Base-by-base conservation (phyloP, 805 yeast species). In the Metschnikowia sp. region DNA sequence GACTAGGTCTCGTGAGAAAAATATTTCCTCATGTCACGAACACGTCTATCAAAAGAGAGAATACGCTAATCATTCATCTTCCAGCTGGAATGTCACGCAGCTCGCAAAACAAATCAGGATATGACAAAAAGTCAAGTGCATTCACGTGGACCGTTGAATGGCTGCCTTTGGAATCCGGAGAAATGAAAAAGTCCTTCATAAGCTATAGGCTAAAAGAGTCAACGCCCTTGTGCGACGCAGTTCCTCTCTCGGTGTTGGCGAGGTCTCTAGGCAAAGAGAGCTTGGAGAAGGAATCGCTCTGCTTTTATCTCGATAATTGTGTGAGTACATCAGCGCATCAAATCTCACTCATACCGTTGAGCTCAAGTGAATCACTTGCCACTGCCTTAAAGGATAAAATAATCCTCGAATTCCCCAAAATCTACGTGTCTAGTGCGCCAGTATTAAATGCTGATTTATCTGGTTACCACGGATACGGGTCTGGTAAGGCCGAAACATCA, bases 111-210 rank as follows among this genome's bases (percentile, higher is more conserved):
- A 83, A 81, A 55, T 78, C 90, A 0, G 82, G 83, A 3, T 86
- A 81, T 75, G 91, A 88, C 61, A 78, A 80, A 60, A 76, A 76
- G 50, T 66, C 73, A 50, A 78, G 82, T 43, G 62, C 76, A 8
- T 88, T 78, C 61, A 78, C 77, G 13, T 89, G 97, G 97, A 84
- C 95, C 0, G 65, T 89, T 0, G 96, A 89, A 61, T 86, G 89
- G 87, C 60, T 78, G 0, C 50, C 83, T 2, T 62, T 77, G 4
- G 65, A 62, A 11, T 59, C 61, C 10, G 54, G 61, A 4, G 66
- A 60, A 3, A 66, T 65, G 18, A 32, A 56, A 8, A 60, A 64
- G 13, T 59, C 63, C n/a, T 73, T 76, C 47, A 51, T 75, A n/a
- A 76, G 77, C 48, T 75, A 60, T 48, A 67, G 75, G 39, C 57